Evolutionary conservation across 768 basidiomycete genomes (phyloP), one percentile per base, ranked within the genome.

Genomic region (Clathrus columnatus): DNA sequence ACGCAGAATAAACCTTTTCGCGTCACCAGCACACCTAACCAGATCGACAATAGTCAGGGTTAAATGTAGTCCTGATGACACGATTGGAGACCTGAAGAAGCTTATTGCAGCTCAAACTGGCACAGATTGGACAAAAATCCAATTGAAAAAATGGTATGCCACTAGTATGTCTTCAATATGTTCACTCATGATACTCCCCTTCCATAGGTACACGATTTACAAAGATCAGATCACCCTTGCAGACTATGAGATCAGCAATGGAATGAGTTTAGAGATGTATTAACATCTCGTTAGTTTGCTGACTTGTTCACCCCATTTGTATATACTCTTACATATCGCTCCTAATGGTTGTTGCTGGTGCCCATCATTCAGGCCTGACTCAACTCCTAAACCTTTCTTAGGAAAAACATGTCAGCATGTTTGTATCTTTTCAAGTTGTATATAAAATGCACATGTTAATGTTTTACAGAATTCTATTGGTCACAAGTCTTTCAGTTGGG

Each of bases 41-140:
- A 14, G 30, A 56, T 26, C 23, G n/a, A 20, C 3, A 50, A 26
- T 59, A 96, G 94, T 96, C 58, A 87, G 91, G 61, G 91, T 97
- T 65, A 96, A 97, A 71, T 96, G 94, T 74, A 86, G 84, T 69
- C 81, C 91, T 4, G 85, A 95, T 14, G 96, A 99, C 67, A 98
- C 96, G 1, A 91, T 99, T 30, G 95, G 95, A 42, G 95, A 97
- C 67, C 76, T 99, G 60, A 98, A 98, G 79, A 87, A 87, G 69
- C 84, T 99, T 58, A 97, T 99, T 62, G 95, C 87, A 1, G 95
- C 93, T 0, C 96, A 99, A 69, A 96, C 82, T 0, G 96, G 96
- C 52, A 96, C 95, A 16, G 82, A 91, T 64, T 64, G 72, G 4
- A 72, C 69, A 29, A 98, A 95, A 80, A 95, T 99, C 57, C 80